A percentile compares a stretch with the other conserved stretches of the same genome.
Evolutionary conservation across 768 basidiomycete species (phyloP).

Genomic region (Auriscalpium vulgare): DNA sequence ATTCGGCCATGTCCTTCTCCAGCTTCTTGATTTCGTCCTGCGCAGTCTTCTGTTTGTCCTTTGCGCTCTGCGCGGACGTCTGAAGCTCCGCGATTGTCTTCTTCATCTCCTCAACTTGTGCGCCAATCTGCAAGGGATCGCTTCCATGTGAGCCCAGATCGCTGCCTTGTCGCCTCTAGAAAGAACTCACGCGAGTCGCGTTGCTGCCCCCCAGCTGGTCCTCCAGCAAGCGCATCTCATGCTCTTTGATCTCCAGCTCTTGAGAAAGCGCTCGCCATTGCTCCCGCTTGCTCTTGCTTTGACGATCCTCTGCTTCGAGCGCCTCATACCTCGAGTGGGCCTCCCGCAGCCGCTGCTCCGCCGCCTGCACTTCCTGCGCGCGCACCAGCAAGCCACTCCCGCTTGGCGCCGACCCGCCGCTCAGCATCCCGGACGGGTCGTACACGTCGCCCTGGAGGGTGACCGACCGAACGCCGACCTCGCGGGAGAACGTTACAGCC

Average conservation of each 20-base stretch:
- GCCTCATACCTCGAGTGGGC: constrained; percentile 39
- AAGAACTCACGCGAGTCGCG: constrained; percentile 64
- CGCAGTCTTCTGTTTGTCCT: constrained; percentile 70
- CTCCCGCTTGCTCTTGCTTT: constrained; percentile 44
- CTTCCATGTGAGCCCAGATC: background rate
- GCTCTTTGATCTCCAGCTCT: constrained; percentile 84
- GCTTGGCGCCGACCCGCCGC: constrained; percentile 81
- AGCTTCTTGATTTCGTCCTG: constrained; percentile 76
- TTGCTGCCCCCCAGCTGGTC: constrained; percentile 86
- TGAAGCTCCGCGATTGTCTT: constrained; percentile 52
- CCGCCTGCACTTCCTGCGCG: constrained; percentile 73
- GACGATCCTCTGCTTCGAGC: constrained; percentile 49
- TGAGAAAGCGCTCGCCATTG: constrained; percentile 51
- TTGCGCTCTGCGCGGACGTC: constrained; percentile 50
- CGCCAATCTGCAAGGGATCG: constrained; percentile 48
- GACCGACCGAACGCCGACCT: constrained; percentile 72
- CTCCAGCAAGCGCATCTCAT: constrained; percentile 74
- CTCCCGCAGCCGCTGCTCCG: constrained; percentile 50
- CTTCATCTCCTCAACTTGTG: constrained; percentile 71
- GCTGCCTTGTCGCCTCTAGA: background rate
- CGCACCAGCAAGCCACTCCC: constrained; percentile 67
- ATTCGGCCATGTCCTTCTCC: constrained; percentile 96
- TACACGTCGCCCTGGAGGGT: constrained; percentile 95
- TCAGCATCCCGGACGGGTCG: constrained; percentile 90
- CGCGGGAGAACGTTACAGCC: constrained; percentile 70